These are phyloP conservation scores for Metarhizium brunneum DNA, from an alignment of 2,329 filamentous ascomycete species.

Conservation along the genomic window DNA sequence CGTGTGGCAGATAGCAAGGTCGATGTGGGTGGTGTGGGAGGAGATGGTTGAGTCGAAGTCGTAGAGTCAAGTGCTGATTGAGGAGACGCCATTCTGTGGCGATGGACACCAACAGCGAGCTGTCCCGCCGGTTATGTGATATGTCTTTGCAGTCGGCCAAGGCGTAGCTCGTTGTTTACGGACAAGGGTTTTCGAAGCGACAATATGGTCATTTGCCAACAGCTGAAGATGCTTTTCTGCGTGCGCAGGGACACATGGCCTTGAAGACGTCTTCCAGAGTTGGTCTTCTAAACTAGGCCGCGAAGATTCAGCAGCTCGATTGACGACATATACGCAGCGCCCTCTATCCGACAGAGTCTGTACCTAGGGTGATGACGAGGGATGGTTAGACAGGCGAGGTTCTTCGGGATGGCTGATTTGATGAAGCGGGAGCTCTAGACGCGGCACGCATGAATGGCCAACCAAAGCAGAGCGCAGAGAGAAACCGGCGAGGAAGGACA, in stretches of 20 bases:
- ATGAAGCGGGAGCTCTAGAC: too few species aligned
- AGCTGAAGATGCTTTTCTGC: neutral
- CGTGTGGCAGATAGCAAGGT: neutral
- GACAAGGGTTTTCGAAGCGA: neutral
- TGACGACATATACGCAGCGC: neutral
- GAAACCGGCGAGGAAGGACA: neutral
- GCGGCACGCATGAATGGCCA: neutral
- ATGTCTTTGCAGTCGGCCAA: neutral
- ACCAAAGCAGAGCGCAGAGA: neutral
- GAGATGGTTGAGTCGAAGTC: constrained; percentile 7
- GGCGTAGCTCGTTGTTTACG: neutral
- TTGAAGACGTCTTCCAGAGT: neutral
- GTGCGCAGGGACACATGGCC: neutral
- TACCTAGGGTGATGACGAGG: neutral
- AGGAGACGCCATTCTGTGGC: constrained; percentile 3
- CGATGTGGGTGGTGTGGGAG: constrained; percentile 3
- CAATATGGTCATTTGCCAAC: neutral
- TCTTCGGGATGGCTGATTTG: too few species aligned
- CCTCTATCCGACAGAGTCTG: neutral
- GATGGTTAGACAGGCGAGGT: neutral
- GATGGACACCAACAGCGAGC: neutral
- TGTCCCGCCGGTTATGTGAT: neutral
- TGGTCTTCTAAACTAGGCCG: neutral
- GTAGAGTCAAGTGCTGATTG: constrained; percentile 1
- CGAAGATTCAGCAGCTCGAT: neutral